Conservation (phyloP, 257 asterid genomes). For the Apocynum venetum region DNA sequence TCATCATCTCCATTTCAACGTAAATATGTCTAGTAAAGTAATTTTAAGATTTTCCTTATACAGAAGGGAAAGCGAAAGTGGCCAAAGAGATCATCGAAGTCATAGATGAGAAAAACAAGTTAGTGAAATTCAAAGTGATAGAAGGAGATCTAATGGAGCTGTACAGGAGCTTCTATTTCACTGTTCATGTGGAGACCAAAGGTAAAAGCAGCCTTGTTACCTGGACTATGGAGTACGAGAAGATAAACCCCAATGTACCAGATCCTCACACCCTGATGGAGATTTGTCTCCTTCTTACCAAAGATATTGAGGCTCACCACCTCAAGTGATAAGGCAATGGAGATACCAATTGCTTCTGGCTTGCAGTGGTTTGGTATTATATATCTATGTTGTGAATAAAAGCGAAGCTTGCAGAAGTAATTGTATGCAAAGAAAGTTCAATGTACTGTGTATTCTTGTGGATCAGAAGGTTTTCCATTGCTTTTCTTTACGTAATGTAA, state of each 20-base stretch:
- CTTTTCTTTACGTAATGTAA: no score
- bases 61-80: constrained; percentile 22
- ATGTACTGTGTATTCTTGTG: no score
- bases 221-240: constrained; percentile 24
- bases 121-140: constrained; percentile 23
- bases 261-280: constrained; percentile 17
- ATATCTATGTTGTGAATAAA: no score
- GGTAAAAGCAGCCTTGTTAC: constrained; percentile 14
- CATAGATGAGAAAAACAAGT: constrained; percentile 26
- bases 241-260: neutral
- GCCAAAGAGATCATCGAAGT: constrained; percentile 22
- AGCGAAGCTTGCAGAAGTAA: no score
- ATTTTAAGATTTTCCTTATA: neutral
- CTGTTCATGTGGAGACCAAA: constrained; percentile 21
- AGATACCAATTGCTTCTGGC: no score
- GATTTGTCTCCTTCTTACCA: constrained; percentile 3
- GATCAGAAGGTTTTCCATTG: no score
- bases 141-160: constrained; percentile 20
- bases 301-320: constrained; percentile 24
- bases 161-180: constrained; percentile 10
- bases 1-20: neutral
- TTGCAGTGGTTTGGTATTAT: no score
- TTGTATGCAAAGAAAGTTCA: no score
- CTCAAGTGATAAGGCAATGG: neutral
- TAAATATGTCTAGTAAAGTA: neutral